These are phyloP conservation scores for Puccinia novopanici DNA, from an alignment of 1,284 basidiomycete species.

Conservation along the genomic window DNA sequence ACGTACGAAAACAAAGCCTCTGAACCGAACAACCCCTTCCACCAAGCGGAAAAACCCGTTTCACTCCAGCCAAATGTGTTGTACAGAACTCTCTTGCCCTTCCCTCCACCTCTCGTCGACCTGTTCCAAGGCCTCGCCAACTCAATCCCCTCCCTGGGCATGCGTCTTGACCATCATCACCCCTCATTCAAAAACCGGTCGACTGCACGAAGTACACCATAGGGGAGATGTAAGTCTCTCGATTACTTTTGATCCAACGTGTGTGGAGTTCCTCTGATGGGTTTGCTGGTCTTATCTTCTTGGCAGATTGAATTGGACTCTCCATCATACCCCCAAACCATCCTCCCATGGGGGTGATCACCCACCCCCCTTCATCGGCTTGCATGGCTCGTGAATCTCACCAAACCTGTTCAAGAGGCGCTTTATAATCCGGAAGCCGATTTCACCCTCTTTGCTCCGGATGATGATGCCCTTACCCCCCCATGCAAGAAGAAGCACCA, in stretches of 20 bases:
- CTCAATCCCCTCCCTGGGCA: neutral
- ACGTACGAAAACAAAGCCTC: neutral
- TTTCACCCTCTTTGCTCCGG: constrained; percentile 56
- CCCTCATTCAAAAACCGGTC: neutral
- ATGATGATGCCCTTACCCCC: constrained; percentile 55
- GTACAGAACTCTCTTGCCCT: neutral
- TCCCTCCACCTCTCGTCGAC: neutral
- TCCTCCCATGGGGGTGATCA: constrained; percentile 27
- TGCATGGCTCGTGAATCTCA: constrained; percentile 55
- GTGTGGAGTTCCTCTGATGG: too few species aligned
- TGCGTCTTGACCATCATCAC: neutral
- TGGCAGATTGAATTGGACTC: constrained; percentile 18
- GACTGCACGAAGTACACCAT: constrained; percentile 22
- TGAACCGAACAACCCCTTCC: neutral
- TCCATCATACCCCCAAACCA: constrained; percentile 25
- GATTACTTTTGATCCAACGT: neutral
- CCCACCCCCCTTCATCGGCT: constrained; percentile 53
- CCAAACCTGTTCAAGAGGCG: constrained; percentile 11
- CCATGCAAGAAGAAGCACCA: constrained; percentile 50
- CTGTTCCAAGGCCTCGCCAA: neutral
- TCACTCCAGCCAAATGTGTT: neutral
- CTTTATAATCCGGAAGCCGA: constrained; percentile 14
- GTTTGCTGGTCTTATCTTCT: neutral
- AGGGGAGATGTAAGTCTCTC: neutral
- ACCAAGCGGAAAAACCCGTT: neutral